Conservation (phyloP, 495 filamentous ascomycete genomes). For the Trichoderma erinaceum region DNA sequence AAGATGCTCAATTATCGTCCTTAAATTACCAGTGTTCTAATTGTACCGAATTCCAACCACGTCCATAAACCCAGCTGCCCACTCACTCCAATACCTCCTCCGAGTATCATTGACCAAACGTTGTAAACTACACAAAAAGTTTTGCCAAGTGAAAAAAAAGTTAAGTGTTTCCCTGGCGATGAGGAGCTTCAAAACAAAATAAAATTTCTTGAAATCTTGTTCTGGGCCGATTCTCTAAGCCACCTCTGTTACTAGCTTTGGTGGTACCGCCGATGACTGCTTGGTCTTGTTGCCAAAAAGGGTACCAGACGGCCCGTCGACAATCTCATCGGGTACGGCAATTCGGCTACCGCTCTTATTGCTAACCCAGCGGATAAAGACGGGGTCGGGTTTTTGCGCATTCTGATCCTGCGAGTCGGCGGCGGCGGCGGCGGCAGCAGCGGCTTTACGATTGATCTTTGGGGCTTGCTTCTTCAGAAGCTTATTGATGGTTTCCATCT, state of each 20-base stretch:
- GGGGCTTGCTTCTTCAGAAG: conserved; percentile 93
- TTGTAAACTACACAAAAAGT: not conserved
- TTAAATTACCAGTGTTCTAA: too few species aligned
- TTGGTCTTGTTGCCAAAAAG: conserved; percentile 41
- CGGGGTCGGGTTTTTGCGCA: conserved; percentile 52
- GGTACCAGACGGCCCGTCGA: conserved; percentile 60
- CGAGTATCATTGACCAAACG: too few species aligned
- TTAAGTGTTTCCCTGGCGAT: too few species aligned
- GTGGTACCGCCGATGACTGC: conserved; percentile 14
- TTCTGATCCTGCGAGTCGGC: conserved; percentile 51
- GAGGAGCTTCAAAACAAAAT: not conserved
- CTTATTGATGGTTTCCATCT: conserved; percentile 99
- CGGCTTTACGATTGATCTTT: conserved; percentile 59
- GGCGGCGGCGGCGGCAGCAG: conserved; percentile 32
- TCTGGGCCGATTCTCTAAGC: conserved; percentile 18
- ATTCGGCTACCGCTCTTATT: conserved; percentile 60
- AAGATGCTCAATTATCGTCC: too few species aligned
- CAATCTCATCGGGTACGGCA: conserved; percentile 76
- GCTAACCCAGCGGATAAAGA: conserved; percentile 75
- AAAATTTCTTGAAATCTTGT: too few species aligned
- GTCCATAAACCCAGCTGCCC: too few species aligned
- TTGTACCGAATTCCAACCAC: too few species aligned
- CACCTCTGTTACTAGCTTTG: conserved; percentile 42
- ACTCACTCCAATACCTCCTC: too few species aligned
- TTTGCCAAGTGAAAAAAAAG: not conserved